Conservation (phyloP, 352 stramenopile genomes). For the Chrysophaeum taylorii region DNA sequence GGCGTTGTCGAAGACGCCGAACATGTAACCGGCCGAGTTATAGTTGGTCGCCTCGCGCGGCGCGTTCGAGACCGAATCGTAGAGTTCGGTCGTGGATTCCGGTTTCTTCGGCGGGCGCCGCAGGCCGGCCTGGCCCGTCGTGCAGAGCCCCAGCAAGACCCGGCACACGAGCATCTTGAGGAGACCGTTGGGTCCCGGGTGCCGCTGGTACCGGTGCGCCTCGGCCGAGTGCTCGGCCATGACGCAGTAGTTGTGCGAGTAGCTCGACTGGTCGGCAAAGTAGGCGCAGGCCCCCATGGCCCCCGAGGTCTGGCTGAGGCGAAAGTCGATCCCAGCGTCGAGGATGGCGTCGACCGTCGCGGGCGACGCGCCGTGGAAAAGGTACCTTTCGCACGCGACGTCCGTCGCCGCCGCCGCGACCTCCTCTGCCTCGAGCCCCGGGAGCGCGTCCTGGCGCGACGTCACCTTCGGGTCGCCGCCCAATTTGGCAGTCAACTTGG, state of each 20-base stretch:
- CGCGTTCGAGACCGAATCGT: slow-evolving; percentile 8
- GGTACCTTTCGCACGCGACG: neutral
- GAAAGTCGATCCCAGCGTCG: neutral
- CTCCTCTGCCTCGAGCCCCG: neutral
- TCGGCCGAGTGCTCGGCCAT: slow-evolving; percentile 9
- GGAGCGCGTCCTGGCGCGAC: neutral
- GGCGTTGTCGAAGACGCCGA: slow-evolving; percentile 14
- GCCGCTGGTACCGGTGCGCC: neutral
- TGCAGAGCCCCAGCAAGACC: neutral
- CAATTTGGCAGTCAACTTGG: neutral
- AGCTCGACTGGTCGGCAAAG: slow-evolving; percentile 3
- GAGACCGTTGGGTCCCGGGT: neutral
- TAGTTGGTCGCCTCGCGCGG: neutral
- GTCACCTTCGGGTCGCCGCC: neutral
- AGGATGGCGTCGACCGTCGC: neutral
- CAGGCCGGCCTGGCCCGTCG: neutral
- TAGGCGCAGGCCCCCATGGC: slow-evolving; percentile 12
- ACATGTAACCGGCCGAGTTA: neutral
- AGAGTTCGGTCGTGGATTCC: neutral
- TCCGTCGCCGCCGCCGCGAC: neutral
- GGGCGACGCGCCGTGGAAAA: slow-evolving; percentile 12
- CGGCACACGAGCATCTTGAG: slow-evolving; percentile 14
- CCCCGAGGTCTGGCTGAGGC: neutral
- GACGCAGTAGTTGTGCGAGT: slow-evolving; percentile 1
- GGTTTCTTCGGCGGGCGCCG: neutral